Evolutionary conservation across 1,139 yeast genomes (phyloP), one percentile per base, ranked within the genome.

Genomic region (Pneumocystis canis): DNA sequence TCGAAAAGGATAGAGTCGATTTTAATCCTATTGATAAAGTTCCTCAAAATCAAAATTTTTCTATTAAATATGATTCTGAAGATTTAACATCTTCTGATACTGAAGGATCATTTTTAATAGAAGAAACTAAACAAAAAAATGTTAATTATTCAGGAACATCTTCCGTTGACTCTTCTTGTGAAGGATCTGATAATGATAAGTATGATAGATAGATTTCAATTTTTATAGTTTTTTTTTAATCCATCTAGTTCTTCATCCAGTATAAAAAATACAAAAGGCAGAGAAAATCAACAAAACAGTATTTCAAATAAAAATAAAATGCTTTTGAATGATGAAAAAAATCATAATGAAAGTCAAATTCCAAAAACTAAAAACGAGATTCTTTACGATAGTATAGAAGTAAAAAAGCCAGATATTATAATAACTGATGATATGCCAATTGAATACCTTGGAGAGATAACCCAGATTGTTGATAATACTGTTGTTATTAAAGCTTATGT

Each of bases 321-420:
- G 16, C 30, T 41, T 20, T 56, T 35, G 28, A 72, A 68, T 14
- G 74, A 69, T 14, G 73, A 64, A 25, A 71, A 65, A 5, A 73
- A 69, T 40, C 71, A 66, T 39, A 70, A 69, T 20, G 75, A 70
- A 37, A 77, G 72, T 5, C 83, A 80, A 0, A 95, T 96, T 0
- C 85, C 90, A 28, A 74, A 77, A 58, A 89, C 97, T 0, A 84
- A 82, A 66, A 86, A 92, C 70, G 98, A 92, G 71, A 73, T 84
- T 1, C 68, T 75, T 25, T 47, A 47, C 0, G 88, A 88, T 63
- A 95, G 85, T 68, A 77, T 76, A 1, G 87, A 88, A 0, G 73
- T 76, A 9, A 74, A 90, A 1, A 95, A 96, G 0, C 82, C 78
- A n/a, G 85, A 79, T 64, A 87, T 84, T 67, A 70, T 69, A 6